Base-by-base conservation (phyloP, 345 rosid genomes). In the Bruguiera parviflora region DNA sequence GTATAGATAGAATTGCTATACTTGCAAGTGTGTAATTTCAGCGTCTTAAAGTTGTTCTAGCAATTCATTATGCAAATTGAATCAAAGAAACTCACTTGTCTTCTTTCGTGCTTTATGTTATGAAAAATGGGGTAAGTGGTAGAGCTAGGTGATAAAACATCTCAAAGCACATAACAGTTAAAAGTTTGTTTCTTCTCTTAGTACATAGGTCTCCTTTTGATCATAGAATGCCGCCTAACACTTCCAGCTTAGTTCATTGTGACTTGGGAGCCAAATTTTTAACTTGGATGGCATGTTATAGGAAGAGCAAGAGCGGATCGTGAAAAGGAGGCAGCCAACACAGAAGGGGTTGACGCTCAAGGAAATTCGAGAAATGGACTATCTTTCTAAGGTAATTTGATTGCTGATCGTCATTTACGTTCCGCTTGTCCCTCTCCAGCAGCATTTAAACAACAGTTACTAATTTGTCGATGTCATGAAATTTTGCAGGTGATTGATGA, bases 321-420 rank as follows among this genome's bases (percentile, higher is more conserved):
- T 79, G 1, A 80, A 73, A 33, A 83, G 72, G 61, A 84, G 83
- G 78, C 73, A 74, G 0, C 60, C 83, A 0, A 57, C 84, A 0
- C 90, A 87, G 60, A 82, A 85, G 53, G 81, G 79, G 15, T 63
- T 90, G 82, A 84, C 82, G 0, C 85, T 92, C 1, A 85, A 83
- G 74, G 98, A 92, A 72, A 65, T 84, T 53, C 85, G 96, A 65
- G 84, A 86, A 65, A 89, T 92, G 97, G 78, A 85, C 46, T 89
- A 80, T 84, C 88, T 90, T 57, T 80, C 81, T n/a, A 84, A 88
- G 89, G 92, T 85, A 43, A 43, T 43, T 43, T 43, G 49, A 43
- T 13, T 43, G 49, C 13, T 1, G 1, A 43, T 43, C 13, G 18
- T 43, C 49, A 43, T 43, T 11, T 13, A 15, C 49, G 13, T 43